Conservation (phyloP, 768 basidiomycete species). For the Mycena belliarum region DNA sequence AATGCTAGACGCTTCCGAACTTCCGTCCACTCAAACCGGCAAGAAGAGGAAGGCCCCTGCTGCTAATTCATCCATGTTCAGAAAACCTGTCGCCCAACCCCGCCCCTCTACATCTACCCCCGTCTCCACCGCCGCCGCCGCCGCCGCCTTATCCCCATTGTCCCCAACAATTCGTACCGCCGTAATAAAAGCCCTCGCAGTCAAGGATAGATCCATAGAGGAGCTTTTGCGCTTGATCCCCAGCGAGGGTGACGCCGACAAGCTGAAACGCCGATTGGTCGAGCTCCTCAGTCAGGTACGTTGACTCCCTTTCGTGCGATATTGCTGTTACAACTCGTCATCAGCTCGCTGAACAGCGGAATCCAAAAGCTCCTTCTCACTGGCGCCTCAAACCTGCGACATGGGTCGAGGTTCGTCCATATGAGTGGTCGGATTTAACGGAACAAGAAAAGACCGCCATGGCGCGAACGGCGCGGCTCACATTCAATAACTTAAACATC, state of each 20-base stretch:
- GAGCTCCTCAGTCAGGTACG: conserved; percentile 14
- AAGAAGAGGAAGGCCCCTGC: conserved; percentile 34
- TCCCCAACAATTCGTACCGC: conserved; percentile 40
- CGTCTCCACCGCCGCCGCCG: background rate
- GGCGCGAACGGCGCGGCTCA: conserved; percentile 51
- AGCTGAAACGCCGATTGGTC: conserved; percentile 4
- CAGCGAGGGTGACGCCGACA: background rate
- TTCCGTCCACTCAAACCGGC: conserved; percentile 29
- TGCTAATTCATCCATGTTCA: conserved; percentile 12
- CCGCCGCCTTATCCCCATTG: conserved; percentile 29
- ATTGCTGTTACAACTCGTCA: background rate
- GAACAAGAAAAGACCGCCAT: conserved; percentile 50
- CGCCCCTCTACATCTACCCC: conserved; percentile 31
- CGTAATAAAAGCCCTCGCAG: conserved; percentile 55
- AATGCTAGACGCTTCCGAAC: conserved; percentile 44
- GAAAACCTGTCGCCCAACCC: conserved; percentile 32
- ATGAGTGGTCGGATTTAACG: conserved; percentile 54
- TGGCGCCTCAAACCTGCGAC: conserved; percentile 58
- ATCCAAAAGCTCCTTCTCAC: conserved; percentile 33
- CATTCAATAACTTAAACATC: conserved; percentile 51
- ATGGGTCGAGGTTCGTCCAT: conserved; percentile 74
- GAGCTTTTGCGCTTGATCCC: conserved; percentile 36
- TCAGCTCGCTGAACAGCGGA: conserved; percentile 54
- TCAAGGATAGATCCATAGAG: conserved; percentile 44
- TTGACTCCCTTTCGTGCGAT: background rate